Evolutionary conservation across 805 yeast genomes (phyloP).

Genomic region (Yarrowia phangngaensis): DNA sequence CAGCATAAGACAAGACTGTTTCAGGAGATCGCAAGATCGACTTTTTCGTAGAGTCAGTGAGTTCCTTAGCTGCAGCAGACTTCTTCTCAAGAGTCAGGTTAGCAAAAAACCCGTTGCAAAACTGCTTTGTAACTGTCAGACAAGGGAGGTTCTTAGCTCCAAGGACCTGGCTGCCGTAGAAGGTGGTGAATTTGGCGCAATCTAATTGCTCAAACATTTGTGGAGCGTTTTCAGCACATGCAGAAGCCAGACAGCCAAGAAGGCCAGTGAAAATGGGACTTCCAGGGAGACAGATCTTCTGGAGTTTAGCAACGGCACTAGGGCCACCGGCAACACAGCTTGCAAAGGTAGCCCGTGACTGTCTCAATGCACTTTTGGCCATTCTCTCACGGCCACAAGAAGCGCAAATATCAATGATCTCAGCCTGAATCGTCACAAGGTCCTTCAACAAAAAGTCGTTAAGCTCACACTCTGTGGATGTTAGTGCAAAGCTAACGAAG

Average conservation of each 20-base stretch:
- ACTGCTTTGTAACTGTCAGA: background rate
- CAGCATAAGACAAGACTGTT: slow-evolving; percentile 1
- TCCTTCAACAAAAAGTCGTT: slow-evolving; percentile 17
- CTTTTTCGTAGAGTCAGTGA: slow-evolving; percentile 6
- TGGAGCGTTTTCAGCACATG: slow-evolving; percentile 14
- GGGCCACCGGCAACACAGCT: background rate
- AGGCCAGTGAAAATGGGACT: background rate
- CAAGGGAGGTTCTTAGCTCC: slow-evolving; percentile 6
- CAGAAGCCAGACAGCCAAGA: slow-evolving; percentile 13
- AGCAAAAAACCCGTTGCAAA: slow-evolving; percentile 2
- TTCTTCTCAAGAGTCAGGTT: slow-evolving; percentile 1
- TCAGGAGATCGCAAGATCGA: slow-evolving; percentile 15
- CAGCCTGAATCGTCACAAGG: slow-evolving; percentile 9
- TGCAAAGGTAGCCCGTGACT: slow-evolving; percentile 9
- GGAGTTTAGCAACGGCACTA: background rate
- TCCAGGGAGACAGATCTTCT: background rate
- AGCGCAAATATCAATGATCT: slow-evolving; percentile 8
- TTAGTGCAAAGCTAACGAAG: background rate
- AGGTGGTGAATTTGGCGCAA: background rate
- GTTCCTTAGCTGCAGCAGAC: background rate
- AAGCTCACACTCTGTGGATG: background rate
- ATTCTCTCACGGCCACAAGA: background rate
- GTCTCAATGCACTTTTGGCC: slow-evolving; percentile 17
- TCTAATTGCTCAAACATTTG: slow-evolving; percentile 7
- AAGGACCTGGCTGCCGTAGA: background rate